Evolutionary conservation across 345 rosid species (phyloP).

Genomic region (Eucalyptus virginea): DNA sequence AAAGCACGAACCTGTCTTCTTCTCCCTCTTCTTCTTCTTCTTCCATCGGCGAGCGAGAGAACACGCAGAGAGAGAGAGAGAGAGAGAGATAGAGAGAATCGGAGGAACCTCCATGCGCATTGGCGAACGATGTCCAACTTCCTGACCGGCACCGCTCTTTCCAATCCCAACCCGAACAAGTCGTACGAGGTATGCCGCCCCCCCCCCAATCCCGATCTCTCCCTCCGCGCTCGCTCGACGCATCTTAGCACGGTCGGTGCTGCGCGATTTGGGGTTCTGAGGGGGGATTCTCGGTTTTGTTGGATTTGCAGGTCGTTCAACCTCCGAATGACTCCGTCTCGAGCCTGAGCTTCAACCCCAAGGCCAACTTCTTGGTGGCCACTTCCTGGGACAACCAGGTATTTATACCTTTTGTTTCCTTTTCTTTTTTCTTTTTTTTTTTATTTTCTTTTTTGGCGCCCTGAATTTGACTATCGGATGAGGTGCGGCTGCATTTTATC

Average conservation of each 20-base stretch:
- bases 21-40: not conserved
- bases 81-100: not conserved
- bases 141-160: conserved; percentile 20
- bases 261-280: not conserved
- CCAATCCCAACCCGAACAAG: conserved; percentile 69
- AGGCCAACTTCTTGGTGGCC: conserved; percentile 79
- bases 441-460: not conserved
- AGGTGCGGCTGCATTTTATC: not conserved
- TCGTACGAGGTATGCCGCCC: conserved; percentile 48
- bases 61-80: not conserved
- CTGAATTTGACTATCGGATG: not conserved
- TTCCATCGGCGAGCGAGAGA: not conserved
- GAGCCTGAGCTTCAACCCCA: conserved; percentile 89
- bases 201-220: not conserved
- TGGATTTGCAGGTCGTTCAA: conserved; percentile 45
- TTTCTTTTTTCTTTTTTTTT: not conserved
- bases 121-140: conserved; percentile 40
- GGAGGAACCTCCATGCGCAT: not conserved
- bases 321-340: conserved; percentile 85
- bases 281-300: not conserved
- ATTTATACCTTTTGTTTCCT: not conserved
- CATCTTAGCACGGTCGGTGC: not conserved
- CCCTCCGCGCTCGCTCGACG: not conserved
- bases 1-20: not conserved
- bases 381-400: conserved; percentile 99